These are phyloP conservation scores for Yarrowia deformans DNA, from an alignment of 805 yeast genomes.

Conservation along the genomic window DNA sequence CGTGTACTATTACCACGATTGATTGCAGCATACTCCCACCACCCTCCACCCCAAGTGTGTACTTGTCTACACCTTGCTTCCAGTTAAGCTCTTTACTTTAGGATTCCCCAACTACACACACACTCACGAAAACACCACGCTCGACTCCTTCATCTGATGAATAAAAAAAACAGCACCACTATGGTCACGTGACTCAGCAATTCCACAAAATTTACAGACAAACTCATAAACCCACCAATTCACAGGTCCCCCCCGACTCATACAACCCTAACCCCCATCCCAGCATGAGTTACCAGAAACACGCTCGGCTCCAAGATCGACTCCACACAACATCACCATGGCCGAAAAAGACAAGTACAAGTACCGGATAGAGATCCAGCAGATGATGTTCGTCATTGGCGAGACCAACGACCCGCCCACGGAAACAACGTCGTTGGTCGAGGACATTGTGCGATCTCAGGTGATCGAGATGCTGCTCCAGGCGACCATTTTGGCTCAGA, in stretches of 20 bases:
- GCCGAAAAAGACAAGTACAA: constrained; percentile 55
- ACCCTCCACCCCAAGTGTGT: too few species aligned
- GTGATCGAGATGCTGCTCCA: constrained; percentile 85
- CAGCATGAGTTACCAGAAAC: background rate
- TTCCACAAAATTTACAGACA: too few species aligned
- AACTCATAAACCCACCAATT: too few species aligned
- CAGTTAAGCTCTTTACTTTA: too few species aligned
- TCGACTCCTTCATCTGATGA: too few species aligned
- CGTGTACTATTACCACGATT: too few species aligned
- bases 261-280: constrained; percentile 4
- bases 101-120: too few species aligned
- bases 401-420: constrained; percentile 94
- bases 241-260: background rate
- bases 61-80: too few species aligned
- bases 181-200: too few species aligned
- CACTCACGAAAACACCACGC: too few species aligned
- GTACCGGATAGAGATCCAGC: constrained; percentile 92
- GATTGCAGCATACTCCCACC: too few species aligned
- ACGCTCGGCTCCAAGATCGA: background rate
- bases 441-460: constrained; percentile 93
- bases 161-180: too few species aligned
- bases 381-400: constrained; percentile 98
- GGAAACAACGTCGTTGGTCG: constrained; percentile 90
- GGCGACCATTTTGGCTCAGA: constrained; percentile 76
- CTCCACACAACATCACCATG: constrained; percentile 15